Percentiles rank a stretch among this genome's conserved stretches.
Evolutionary conservation across 139 green algal species (phyloP).

Genomic region (Mesostigma viride): DNA sequence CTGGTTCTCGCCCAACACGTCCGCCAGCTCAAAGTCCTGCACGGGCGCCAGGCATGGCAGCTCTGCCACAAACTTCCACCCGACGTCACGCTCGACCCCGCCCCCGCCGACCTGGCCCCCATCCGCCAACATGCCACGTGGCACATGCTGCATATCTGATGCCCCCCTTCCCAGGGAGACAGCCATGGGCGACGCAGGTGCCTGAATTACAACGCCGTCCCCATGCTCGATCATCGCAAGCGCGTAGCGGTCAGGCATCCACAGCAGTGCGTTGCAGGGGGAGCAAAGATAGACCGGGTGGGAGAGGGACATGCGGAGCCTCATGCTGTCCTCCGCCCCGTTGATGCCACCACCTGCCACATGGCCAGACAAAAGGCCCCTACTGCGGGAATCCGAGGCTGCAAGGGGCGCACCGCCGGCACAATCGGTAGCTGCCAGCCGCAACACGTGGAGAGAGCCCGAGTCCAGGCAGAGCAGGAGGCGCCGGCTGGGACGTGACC

Average conservation of each 20-base stretch:
- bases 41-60: conserved; percentile 12
- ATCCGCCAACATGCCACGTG: not conserved
- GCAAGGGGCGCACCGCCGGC: too few species aligned
- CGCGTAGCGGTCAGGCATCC: too few species aligned
- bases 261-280: not conserved
- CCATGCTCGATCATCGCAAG: too few species aligned
- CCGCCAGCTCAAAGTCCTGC: conserved; percentile 25
- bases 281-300: not conserved
- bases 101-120: not conserved
- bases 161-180: not conserved
- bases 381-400: too few species aligned
- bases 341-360: not conserved
- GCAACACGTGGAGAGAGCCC: not conserved
- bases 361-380: too few species aligned
- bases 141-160: not conserved
- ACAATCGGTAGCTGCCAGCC: too few species aligned
- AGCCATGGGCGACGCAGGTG: too few species aligned
- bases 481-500: too few species aligned
- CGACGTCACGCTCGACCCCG: not conserved
- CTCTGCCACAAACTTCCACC: not conserved
- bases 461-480: conserved; percentile 3
- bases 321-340: not conserved
- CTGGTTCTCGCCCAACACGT: conserved; percentile 21
- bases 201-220: too few species aligned
- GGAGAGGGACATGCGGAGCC: not conserved